Percentiles rank a stretch among this genome's conserved stretches.
phyloP scores from a whole-genome alignment of 2,329 filamentous ascomycete species.

The Aspergillus fructus region DNA sequence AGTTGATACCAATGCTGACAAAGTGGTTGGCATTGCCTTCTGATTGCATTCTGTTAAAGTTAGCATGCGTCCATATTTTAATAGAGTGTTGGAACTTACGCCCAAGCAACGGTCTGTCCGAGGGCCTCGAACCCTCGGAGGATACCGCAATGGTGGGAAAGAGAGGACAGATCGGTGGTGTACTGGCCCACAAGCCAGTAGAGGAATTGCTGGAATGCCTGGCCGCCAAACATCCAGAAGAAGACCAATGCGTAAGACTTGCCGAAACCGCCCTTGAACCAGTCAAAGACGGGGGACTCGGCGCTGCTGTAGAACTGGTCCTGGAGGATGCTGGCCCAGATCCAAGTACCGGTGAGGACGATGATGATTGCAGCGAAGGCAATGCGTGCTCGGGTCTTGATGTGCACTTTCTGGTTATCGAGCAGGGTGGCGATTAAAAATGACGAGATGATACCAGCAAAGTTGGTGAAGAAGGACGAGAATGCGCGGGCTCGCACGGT shows the following conservation, averaged over 20 bases:
- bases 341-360: constrained; percentile 10
- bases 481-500: constrained; percentile 12
- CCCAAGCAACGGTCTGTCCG: constrained; percentile 13
- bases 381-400: constrained; percentile 12
- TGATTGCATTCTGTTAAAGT: constrained; percentile 6
- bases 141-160: constrained; percentile 13
- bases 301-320: constrained; percentile 9
- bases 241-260: constrained; percentile 13
- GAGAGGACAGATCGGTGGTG: constrained; percentile 8
- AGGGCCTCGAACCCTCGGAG: constrained; percentile 11
- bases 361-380: constrained; percentile 2
- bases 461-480: constrained; percentile 14
- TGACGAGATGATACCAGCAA: constrained; percentile 10
- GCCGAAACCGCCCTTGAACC: constrained; percentile 14
- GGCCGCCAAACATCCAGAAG: constrained; percentile 11
- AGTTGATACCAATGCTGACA: constrained; percentile 12
- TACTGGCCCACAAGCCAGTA: constrained; percentile 14
- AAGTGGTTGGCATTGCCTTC: constrained; percentile 16
- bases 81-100: neutral
- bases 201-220: constrained; percentile 13
- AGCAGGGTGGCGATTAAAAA: constrained; percentile 11
- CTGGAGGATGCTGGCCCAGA: constrained; percentile 11
- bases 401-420: constrained; percentile 12
- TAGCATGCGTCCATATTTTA: neutral
- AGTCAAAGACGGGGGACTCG: constrained; percentile 7